Evolutionary conservation across 2,329 filamentous ascomycete species (phyloP), one percentile per base, ranked within the genome.

Genomic region (Diaporthe citriasiana): DNA sequence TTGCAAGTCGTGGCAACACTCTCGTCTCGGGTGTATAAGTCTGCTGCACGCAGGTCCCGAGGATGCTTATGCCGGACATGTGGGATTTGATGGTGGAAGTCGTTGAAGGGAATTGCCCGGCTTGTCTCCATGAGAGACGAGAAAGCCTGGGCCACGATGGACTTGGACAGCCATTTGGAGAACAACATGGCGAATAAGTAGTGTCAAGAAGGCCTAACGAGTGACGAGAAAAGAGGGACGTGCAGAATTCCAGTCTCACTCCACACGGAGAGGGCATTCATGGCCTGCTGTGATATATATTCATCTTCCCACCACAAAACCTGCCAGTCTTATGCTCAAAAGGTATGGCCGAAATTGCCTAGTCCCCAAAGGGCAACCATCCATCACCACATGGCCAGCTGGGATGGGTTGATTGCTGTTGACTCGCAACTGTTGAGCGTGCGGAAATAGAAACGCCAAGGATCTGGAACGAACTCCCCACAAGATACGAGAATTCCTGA

Each of bases 101-200:
- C 63, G 63, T 68, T 68, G 17, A 68, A 68, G 13, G 63, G 63
- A 45, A 68, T 68, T 13, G 63, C 63, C 13, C 47, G 63, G 63
- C 63, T 68, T 50, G 63, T 68, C 33, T 68, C 63, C 25, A 68
- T 68, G 2, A 68, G 47, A 22, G 63, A 68, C 1, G 63, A 40
- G 33, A 68, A n/a, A 30, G 63, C 63, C 63, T 68, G 63, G 4
- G 45, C 63, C 33, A 68, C 6, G 10, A 68, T 68, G 45, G 63
- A 53, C 47, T 68, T 68, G 33, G 63, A 68, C 45, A 68, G 47
- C 63, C 63, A 68, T 7, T 68, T 40, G 1, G n/a, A n/a, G 63
- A 68, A 51, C 63, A 68, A 53, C 63, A 68, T 68, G 33, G 33
- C 10, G 8, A 27, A 27, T 22, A 33, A 2, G 22, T 53, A 9